phyloP scores from a whole-genome alignment of 345 rosid genomes.

The Camelina hispida region DNA sequence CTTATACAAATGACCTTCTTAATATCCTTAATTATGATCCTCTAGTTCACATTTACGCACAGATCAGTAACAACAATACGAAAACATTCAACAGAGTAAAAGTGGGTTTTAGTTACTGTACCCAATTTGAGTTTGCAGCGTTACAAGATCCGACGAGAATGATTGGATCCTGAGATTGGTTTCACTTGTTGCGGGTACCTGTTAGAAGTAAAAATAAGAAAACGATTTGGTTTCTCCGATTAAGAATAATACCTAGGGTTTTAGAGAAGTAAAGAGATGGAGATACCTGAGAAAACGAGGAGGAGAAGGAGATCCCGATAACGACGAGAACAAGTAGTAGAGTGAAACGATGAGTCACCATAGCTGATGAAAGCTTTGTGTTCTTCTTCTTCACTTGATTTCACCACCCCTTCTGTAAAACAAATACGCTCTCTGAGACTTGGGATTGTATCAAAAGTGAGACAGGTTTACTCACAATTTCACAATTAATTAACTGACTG shows the following conservation, averaged over 20 bases:
- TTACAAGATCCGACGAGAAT: conserved; percentile 46
- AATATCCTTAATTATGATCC: neutral
- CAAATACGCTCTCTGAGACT: neutral
- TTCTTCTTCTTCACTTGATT: conserved; percentile 6
- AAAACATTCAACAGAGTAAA: neutral
- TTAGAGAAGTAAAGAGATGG: neutral
- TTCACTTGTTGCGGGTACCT: conserved; percentile 42
- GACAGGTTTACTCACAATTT: neutral
- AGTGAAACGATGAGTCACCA: conserved; percentile 37
- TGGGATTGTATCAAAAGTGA: neutral
- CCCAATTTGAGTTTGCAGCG: conserved; percentile 55
- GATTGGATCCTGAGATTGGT: conserved; percentile 31
- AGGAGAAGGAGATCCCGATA: conserved; percentile 23
- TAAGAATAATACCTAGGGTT: neutral
- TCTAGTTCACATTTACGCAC: neutral
- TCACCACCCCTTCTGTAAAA: conserved; percentile 17
- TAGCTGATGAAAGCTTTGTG: conserved; percentile 12
- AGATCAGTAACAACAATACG: neutral
- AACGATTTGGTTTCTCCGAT: neutral
- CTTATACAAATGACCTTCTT: neutral
- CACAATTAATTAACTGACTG: neutral
- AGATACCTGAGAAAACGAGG: conserved; percentile 40
- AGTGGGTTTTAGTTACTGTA: neutral
- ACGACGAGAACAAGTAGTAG: conserved; percentile 33
- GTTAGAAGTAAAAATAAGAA: neutral